Percentiles rank a stretch among this genome's conserved stretches.
Evolutionary conservation across 495 filamentous ascomycete species (phyloP).

Genomic region (Penicillium cataractarum): DNA sequence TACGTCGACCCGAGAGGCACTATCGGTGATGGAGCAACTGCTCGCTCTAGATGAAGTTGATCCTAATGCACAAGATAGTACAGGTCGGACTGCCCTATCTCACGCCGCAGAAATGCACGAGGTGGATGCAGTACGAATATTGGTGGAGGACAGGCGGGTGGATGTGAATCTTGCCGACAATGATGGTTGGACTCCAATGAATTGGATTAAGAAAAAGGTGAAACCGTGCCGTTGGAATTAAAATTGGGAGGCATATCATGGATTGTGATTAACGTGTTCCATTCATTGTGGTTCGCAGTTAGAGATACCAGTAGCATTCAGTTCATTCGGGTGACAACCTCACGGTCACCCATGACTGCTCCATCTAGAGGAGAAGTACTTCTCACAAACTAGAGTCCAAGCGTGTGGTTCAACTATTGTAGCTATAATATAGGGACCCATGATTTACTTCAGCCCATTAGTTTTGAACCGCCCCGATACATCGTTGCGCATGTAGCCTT

Average conservation of each 20-base stretch:
- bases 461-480: too few species aligned
- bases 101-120: constrained; percentile 4
- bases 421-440: too few species aligned
- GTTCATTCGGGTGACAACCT: too few species aligned
- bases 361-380: too few species aligned
- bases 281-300: not conserved
- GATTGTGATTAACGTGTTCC: not conserved
- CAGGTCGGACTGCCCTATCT: constrained; percentile 6
- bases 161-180: constrained; percentile 1
- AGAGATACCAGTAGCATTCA: not conserved
- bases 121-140: constrained; percentile 4
- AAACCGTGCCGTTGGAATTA: not conserved
- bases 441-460: too few species aligned
- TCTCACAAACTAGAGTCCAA: too few species aligned
- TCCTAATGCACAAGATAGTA: constrained; percentile 4
- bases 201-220: not conserved
- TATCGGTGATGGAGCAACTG: constrained; percentile 9
- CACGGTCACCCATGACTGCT: too few species aligned
- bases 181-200: constrained; percentile 9
- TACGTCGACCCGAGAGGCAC: not conserved
- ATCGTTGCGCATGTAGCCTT: too few species aligned
- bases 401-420: too few species aligned
- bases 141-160: not conserved
- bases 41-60: constrained; percentile 1
- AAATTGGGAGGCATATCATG: not conserved